Evolutionary conservation across 768 basidiomycete species (phyloP).

Genomic region (Terana coerulea): DNA sequence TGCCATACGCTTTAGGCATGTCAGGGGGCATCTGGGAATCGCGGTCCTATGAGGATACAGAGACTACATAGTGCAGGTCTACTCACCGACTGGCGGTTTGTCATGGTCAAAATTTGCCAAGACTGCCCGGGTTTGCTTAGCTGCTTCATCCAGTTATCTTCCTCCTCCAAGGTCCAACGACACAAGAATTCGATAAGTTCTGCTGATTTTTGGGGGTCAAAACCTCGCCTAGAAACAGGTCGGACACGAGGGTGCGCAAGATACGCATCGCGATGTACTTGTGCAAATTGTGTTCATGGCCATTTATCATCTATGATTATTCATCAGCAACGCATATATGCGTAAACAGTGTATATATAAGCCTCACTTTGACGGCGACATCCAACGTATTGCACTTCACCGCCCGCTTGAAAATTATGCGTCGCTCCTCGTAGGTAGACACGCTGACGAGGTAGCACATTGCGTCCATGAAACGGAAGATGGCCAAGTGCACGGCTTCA

Average conservation of each 20-base stretch:
- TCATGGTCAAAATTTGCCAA: conserved; percentile 3
- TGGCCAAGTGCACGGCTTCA: background rate
- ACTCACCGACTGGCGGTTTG: background rate
- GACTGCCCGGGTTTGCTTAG: background rate
- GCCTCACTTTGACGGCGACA: background rate
- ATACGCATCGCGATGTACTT: background rate
- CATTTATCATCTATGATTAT: background rate
- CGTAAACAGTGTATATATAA: background rate
- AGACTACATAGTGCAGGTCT: too few relatives aligned
- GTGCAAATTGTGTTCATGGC: background rate
- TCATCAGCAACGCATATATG: too few relatives aligned
- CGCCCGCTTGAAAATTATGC: background rate
- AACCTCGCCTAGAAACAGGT: background rate
- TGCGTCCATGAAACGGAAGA: background rate
- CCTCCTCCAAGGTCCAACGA: background rate
- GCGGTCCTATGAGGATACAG: too few relatives aligned
- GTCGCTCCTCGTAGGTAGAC: background rate
- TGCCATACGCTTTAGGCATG: background rate
- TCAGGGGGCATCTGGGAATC: background rate
- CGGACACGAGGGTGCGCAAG: background rate
- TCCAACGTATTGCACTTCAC: background rate
- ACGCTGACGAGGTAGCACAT: background rate
- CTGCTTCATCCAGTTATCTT: background rate
- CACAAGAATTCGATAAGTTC: background rate
- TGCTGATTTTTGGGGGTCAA: background rate